Evolutionary conservation across 331 rosid genomes (phyloP).

Genomic region (Rhamnella rubrinervis): DNA sequence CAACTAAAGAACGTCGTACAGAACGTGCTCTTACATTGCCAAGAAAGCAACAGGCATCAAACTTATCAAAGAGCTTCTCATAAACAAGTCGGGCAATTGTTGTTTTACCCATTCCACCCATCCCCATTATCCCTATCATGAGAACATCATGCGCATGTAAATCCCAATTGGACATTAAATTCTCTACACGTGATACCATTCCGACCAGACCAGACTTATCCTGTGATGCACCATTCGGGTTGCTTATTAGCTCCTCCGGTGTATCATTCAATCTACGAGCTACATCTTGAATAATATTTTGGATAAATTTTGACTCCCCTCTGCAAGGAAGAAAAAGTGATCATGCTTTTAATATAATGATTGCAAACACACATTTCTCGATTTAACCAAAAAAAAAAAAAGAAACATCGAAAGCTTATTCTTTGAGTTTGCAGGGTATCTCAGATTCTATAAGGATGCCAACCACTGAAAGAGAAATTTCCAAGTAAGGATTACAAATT

Average conservation of each 20-base stretch:
- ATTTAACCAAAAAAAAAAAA: too few relatives aligned
- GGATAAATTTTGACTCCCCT: neutral
- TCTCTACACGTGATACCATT: neutral
- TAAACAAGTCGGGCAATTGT: slow-evolving; percentile 19
- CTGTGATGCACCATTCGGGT: neutral
- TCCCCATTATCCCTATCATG: slow-evolving; percentile 27
- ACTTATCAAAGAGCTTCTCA: slow-evolving; percentile 1
- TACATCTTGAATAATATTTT: neutral
- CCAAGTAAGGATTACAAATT: too few relatives aligned
- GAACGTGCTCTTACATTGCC: slow-evolving; percentile 9
- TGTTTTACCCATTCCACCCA: slow-evolving; percentile 28
- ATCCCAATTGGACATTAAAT: slow-evolving; percentile 6
- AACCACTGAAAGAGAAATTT: too few relatives aligned
- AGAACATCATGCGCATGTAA: slow-evolving; percentile 16
- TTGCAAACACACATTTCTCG: too few relatives aligned
- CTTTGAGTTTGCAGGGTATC: too few relatives aligned
- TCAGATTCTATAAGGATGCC: too few relatives aligned
- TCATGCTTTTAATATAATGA: too few relatives aligned
- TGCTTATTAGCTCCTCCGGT: too few relatives aligned
- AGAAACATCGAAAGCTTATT: too few relatives aligned
- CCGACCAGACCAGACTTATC: slow-evolving; percentile 10
- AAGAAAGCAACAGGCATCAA: slow-evolving; percentile 22
- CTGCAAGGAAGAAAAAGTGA: neutral
- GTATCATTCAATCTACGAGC: neutral
- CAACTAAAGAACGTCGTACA: neutral